Base-by-base conservation (phyloP, 139 green algal species). In the Ettlia oleoabundans region DNA sequence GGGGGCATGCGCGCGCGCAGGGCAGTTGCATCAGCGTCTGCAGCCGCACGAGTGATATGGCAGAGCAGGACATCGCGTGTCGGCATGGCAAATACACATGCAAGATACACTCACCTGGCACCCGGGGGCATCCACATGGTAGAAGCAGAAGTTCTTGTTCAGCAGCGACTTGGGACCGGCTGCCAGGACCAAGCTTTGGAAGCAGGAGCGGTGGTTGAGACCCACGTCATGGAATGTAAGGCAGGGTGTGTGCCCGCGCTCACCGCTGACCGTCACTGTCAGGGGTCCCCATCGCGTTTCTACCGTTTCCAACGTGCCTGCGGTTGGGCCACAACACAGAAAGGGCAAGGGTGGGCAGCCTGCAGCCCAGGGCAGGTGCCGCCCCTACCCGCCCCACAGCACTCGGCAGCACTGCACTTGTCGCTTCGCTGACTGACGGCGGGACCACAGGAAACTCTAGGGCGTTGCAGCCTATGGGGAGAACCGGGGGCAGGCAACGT, bases 121-220 rank as follows among this genome's bases (percentile, higher is more conserved):
- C 28, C 86, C 86, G 53, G 86, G 86, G 1, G 78, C 77, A 55
- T 90, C 84, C 35, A 90, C 69, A 43, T 88, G 86, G 64, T 87
- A 87, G 30, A 89, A 55, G 65, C 80, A 89, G 64, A 85, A 85
- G 82, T 90, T 90, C 18, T 85, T 69, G 28, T 82, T 30, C 28
- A 90, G 72, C 55, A 89, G 67, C 2, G 84, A 81, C 40, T 63
- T 73, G 52, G 68, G 51, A 1, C 76, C 63, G 37, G 32, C 38
- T 4, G 78, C 78, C 15, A 89, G 67, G 37, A 90, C 52, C 41
- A 90, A 69, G 65, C 68, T 40, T 24, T 86, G 83, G 77, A 90
- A 92, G 73, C 88, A 92, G 42, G 82, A 81, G 55, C 47, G 62
- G 71, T 90, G 86, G 65, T 85, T 90, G n/a, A 90, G 53, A 6